Evolutionary conservation across 2,329 filamentous ascomycete genomes (phyloP), one percentile per base, ranked within the genome.

Genomic region (Alternaria tenuissima): DNA sequence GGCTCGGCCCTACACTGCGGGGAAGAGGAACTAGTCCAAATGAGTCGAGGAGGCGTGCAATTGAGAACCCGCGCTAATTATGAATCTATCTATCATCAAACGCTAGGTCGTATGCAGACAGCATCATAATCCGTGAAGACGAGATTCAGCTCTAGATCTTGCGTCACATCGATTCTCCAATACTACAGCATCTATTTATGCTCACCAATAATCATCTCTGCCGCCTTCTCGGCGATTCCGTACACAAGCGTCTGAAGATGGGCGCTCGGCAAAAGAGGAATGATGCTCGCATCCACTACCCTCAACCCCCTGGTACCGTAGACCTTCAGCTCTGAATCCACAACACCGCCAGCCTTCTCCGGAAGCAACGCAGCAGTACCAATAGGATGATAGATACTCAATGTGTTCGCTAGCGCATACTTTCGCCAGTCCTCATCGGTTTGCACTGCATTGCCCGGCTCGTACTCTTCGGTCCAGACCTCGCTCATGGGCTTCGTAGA

Each of bases 341-440:
- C 71, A 7, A 74, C 73, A 39, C 73, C 73, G 3, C 69, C 70
- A 24, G 64, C 58, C 46, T 66, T 63, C 53, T 68, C 61, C 4
- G 65, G 59, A 20, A 73, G 63, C 58, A 75, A 48, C 2, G 78
- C 76, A 44, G 76, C 77, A 11, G 77, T 78, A 8, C 79, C 79
- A 18, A 78, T 53, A 1, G 76, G 76, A 38, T 79, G 76, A 38
- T 72, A 79, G 5, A 70, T 69, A 52, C 69, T 70, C 49, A 69
- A 22, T 8, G 62, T 65, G 30, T 70, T 71, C 1, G 57, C 61
- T 12, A 61, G 18, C 1, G 62, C 66, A 59, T 63, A 70, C 14
- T 57, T 58, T 41, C 54, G 57, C 71, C 72, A 70, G 16, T 78
- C 75, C 20, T 66, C 61, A 12, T 76, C 74, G 0, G 58, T 69